Percentiles rank a stretch among this genome's conserved stretches.
These are phyloP conservation scores for Hypoxylon intermedium DNA, from an alignment of 495 filamentous ascomycete species.

Conservation along the genomic window DNA sequence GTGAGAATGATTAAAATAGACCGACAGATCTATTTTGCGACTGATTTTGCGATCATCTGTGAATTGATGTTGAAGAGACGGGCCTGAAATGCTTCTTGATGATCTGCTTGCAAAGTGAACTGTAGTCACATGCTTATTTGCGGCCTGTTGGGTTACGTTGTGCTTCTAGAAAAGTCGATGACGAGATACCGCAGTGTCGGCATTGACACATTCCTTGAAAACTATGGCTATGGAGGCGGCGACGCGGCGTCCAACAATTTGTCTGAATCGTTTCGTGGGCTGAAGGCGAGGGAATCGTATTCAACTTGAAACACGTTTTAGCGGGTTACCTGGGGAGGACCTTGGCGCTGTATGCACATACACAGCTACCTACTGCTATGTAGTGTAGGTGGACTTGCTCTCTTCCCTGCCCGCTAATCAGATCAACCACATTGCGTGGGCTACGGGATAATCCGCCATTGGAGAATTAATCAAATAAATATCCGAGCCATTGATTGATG, in stretches of 20 bases:
- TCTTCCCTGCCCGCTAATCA: constrained; percentile 22
- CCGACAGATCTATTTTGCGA: neutral
- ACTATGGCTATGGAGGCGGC: too few relatives aligned
- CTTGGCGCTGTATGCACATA: constrained; percentile 7
- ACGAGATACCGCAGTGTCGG: neutral
- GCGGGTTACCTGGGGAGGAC: constrained; percentile 1
- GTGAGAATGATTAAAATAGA: neutral
- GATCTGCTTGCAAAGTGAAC: neutral
- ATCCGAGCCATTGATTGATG: constrained; percentile 18
- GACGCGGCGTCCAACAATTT: constrained; percentile 23
- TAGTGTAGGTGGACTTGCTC: too few relatives aligned
- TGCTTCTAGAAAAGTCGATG: constrained; percentile 28
- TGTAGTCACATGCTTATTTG: neutral
- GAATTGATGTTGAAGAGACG: too few relatives aligned
- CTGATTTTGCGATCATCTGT: neutral
- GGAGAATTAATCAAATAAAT: constrained; percentile 17
- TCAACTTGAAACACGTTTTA: constrained; percentile 39
- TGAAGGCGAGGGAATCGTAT: constrained; percentile 30
- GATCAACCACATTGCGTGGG: constrained; percentile 34
- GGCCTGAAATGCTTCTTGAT: neutral
- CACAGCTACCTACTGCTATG: too few relatives aligned
- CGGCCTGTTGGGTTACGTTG: constrained; percentile 17
- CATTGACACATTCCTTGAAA: constrained; percentile 21
- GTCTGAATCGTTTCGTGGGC: constrained; percentile 38
- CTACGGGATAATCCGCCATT: constrained; percentile 27